phyloP scores from a whole-genome alignment of 345 rosid genomes.

The Draba incana region DNA sequence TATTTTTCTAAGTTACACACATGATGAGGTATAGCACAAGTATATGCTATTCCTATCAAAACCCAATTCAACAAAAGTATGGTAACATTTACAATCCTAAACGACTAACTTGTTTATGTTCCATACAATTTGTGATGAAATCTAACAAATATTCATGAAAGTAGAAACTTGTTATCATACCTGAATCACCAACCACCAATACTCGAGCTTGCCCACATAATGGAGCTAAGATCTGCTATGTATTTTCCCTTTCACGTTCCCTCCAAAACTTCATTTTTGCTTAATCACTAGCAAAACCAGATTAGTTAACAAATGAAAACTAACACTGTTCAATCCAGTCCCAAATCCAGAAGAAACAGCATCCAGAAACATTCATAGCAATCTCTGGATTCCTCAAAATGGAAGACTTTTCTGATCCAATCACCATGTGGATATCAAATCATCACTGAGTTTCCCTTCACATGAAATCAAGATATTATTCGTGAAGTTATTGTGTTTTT shows the following conservation, averaged over 20 bases:
- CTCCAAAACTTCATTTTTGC: slow-evolving; percentile 76
- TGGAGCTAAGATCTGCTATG: slow-evolving; percentile 72
- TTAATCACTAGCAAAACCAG: slow-evolving; percentile 11
- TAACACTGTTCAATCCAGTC: slow-evolving; percentile 21
- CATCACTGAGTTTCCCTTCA: no score
- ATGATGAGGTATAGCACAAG: slow-evolving; percentile 11
- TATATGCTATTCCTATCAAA: background rate
- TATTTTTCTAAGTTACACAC: background rate
- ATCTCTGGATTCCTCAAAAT: no score
- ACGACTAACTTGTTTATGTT: background rate
- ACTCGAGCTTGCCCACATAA: slow-evolving; percentile 97
- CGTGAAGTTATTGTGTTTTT: no score
- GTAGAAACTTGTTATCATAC: slow-evolving; percentile 56
- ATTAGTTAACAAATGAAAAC: background rate
- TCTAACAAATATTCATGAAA: background rate
- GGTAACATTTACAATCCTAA: background rate
- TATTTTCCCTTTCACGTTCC: slow-evolving; percentile 86
- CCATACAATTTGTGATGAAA: background rate
- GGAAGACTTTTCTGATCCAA: no score
- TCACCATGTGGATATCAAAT: no score
- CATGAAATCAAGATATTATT: no score
- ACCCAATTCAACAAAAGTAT: background rate
- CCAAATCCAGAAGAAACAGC: background rate
- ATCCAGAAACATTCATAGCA: no score
- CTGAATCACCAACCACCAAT: slow-evolving; percentile 97